These are phyloP conservation scores for Fusarium graminum DNA, from an alignment of 2,329 filamentous ascomycete genomes.

Conservation along the genomic window DNA sequence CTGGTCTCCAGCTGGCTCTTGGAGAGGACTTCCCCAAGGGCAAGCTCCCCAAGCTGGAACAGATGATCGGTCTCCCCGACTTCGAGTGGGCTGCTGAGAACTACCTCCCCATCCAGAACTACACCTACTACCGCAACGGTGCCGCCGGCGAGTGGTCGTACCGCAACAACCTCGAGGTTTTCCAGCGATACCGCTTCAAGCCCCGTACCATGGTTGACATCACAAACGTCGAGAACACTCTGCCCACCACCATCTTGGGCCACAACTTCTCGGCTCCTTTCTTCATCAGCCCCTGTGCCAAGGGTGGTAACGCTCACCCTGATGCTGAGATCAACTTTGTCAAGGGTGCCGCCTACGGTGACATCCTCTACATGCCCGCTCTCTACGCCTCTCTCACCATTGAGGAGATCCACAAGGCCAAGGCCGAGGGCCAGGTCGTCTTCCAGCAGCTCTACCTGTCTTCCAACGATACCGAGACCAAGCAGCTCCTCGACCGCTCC, in stretches of 20 bases:
- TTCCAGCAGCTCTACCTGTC: slow-evolving; percentile 55
- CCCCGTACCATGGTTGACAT: slow-evolving; percentile 66
- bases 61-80: slow-evolving; percentile 64
- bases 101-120: slow-evolving; percentile 61
- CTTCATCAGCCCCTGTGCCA: slow-evolving; percentile 66
- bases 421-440: slow-evolving; percentile 54
- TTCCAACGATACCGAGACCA: slow-evolving; percentile 53
- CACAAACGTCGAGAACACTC: slow-evolving; percentile 56
- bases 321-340: slow-evolving; percentile 64
- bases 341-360: slow-evolving; percentile 60
- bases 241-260: slow-evolving; percentile 63
- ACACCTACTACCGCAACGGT: slow-evolving; percentile 70
- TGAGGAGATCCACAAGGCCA: slow-evolving; percentile 55
- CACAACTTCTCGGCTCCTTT: slow-evolving; percentile 67
- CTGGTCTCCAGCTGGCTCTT: slow-evolving; percentile 58
- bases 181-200: slow-evolving; percentile 61
- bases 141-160: slow-evolving; percentile 69
- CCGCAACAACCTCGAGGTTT: slow-evolving; percentile 69
- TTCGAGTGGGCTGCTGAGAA: slow-evolving; percentile 66
- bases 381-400: slow-evolving; percentile 53
- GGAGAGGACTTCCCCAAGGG: slow-evolving; percentile 51
- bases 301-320: slow-evolving; percentile 59
- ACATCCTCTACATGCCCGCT: slow-evolving; percentile 65
- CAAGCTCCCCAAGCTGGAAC: slow-evolving; percentile 58
- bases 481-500: slow-evolving; percentile 50